A percentile compares a stretch with the other conserved stretches of the same genome.
Evolutionary conservation across 176 grass and related monocot species (phyloP).

Genomic region (Paspalum notatum): DNA sequence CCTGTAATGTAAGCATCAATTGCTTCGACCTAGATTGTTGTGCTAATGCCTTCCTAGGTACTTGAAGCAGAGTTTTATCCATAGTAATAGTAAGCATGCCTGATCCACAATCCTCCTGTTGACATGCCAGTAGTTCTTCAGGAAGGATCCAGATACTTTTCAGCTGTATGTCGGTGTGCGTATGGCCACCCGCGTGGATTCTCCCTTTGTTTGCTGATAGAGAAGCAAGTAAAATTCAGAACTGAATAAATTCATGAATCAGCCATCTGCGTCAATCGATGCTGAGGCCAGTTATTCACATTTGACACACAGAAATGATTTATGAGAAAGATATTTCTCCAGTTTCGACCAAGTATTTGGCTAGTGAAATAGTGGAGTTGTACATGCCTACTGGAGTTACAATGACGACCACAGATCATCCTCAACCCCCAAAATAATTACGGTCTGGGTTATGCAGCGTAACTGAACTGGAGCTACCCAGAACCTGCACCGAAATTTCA

Average conservation of each 20-base stretch:
- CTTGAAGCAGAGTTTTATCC: constrained; percentile 12
- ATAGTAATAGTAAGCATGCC: neutral
- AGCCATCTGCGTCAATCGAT: neutral
- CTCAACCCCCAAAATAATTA: neutral
- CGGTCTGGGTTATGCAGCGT: too few relatives aligned
- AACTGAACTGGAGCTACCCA: too few relatives aligned
- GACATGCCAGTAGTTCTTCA: neutral
- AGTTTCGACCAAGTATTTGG: neutral
- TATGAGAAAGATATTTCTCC: neutral
- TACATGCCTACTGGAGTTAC: neutral
- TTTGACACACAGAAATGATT: neutral
- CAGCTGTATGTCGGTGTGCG: neutral
- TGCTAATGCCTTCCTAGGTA: neutral
- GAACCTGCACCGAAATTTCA: too few relatives aligned
- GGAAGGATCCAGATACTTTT: neutral
- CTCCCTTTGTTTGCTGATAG: too few relatives aligned
- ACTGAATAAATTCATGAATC: too few relatives aligned
- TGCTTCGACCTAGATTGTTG: neutral
- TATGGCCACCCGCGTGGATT: neutral
- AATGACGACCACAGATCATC: neutral
- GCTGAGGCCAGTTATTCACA: neutral
- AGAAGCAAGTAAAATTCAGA: too few relatives aligned
- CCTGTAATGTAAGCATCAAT: neutral
- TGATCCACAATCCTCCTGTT: neutral
- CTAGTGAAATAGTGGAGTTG: neutral